Evolutionary conservation across 2,329 filamentous ascomycete genomes (phyloP).

Genomic region (Neonectria faginata): DNA sequence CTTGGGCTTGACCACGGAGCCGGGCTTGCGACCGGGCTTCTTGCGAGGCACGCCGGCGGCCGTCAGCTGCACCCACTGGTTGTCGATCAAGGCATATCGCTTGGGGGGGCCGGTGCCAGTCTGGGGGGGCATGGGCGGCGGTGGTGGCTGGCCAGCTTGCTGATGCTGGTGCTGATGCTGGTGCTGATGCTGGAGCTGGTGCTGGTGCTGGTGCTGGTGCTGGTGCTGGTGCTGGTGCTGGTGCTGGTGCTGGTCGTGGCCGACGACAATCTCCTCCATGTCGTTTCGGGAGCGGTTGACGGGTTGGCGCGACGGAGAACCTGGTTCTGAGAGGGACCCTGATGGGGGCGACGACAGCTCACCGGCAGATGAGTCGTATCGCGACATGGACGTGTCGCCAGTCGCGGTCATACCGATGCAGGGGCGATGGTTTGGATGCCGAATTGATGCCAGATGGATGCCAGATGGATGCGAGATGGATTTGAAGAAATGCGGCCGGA

Average conservation of each 20-base stretch:
- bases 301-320: conserved; percentile 57
- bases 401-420: conserved; percentile 44
- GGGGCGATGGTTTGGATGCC: conserved; percentile 49
- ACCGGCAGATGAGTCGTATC: conserved; percentile 61
- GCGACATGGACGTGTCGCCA: conserved; percentile 51
- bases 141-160: conserved; percentile 38
- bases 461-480: conserved; percentile 48
- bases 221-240: conserved; percentile 34
- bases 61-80: conserved; percentile 62
- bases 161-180: conserved; percentile 38
- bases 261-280: conserved; percentile 64
- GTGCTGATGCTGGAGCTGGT: conserved; percentile 34
- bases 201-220: conserved; percentile 40
- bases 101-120: conserved; percentile 45
- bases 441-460: conserved; percentile 50
- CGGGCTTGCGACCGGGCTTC: conserved; percentile 75
- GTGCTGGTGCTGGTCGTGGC: conserved; percentile 43
- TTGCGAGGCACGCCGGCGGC: conserved; percentile 70
- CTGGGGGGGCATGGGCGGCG: conserved; percentile 40
- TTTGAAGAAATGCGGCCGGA: conserved; percentile 45
- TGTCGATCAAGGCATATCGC: conserved; percentile 52
- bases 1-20: conserved; percentile 62
- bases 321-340: conserved; percentile 62
- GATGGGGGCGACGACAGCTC: conserved; percentile 66
- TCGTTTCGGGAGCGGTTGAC: conserved; percentile 46